Conservation (phyloP, 345 rosid species). For the Odontarrhena argentea region DNA sequence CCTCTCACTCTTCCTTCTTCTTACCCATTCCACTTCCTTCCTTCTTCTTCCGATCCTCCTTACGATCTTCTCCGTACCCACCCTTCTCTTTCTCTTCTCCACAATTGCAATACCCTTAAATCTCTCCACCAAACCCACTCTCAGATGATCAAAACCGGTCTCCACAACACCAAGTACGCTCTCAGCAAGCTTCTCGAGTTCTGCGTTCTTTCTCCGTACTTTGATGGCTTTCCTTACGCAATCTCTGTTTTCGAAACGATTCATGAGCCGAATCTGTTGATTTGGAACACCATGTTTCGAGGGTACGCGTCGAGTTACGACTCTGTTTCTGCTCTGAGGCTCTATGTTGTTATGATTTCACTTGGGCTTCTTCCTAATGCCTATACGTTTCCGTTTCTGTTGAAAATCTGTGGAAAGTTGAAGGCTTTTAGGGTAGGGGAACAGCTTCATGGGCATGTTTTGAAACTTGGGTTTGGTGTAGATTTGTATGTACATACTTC, state of each 20-base stretch:
- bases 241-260: conserved; percentile 55
- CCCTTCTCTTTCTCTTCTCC: conserved; percentile 62
- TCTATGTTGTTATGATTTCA: conserved; percentile 55
- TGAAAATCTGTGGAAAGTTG: conserved; percentile 60
- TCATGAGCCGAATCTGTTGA: conserved; percentile 56
- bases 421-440: conserved; percentile 48
- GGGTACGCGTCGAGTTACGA: conserved; percentile 56
- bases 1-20: conserved; percentile 40
- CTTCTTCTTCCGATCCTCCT: conserved; percentile 67
- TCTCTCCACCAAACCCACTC: conserved; percentile 60
- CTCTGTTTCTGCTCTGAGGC: conserved; percentile 46
- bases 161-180: conserved; percentile 70
- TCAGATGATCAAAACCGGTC: conserved; percentile 66
- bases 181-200: conserved; percentile 70
- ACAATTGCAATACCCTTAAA: conserved; percentile 51
- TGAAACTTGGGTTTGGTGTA: conserved; percentile 57
- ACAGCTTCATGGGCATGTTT: conserved; percentile 59
- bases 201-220: conserved; percentile 61
- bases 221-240: conserved; percentile 57
- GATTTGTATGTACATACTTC: conserved; percentile 69
- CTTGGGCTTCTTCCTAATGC: conserved; percentile 54
- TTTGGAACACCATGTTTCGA: conserved; percentile 65
- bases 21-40: conserved; percentile 50
- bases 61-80: conserved; percentile 60
- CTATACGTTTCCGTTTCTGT: conserved; percentile 63